Conservation (phyloP, 306 rosid genomes). For the Hippophae tibetana region DNA sequence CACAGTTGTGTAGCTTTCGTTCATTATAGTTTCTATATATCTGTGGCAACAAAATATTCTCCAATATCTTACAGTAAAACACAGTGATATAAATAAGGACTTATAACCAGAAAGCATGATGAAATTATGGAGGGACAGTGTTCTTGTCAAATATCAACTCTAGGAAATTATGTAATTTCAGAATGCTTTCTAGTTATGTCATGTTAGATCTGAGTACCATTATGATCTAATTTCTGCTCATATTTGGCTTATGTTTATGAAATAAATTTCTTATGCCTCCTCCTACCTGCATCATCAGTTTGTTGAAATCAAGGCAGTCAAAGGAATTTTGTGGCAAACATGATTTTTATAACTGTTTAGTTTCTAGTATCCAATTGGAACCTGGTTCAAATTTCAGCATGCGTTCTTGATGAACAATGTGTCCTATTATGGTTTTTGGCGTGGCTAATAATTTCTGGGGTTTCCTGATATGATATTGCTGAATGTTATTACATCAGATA, state of each 20-base stretch:
- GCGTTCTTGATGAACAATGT: neutral
- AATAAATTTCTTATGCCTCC: too few species aligned
- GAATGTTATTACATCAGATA: too few species aligned
- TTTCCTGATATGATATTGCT: neutral
- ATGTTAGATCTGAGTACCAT: too few species aligned
- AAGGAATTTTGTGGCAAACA: neutral
- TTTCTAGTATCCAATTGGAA: neutral
- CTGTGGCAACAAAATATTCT: constrained; percentile 8
- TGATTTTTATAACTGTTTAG: neutral
- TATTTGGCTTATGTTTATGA: too few species aligned
- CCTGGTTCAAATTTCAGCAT: too few species aligned
- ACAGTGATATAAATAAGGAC: neutral
- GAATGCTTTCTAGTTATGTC: neutral
- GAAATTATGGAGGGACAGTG: too few species aligned
- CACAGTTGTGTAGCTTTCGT: neutral
- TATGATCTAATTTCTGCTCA: too few species aligned
- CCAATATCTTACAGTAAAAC: neutral
- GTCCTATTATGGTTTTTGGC: neutral
- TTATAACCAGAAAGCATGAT: neutral
- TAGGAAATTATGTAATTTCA: neutral
- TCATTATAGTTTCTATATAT: neutral
- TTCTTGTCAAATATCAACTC: neutral
- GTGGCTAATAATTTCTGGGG: neutral
- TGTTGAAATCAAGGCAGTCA: neutral
- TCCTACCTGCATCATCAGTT: neutral